A percentile compares a stretch with the other conserved stretches of the same genome.
Evolutionary conservation across 805 yeast genomes (phyloP).

Genomic region (Kodamaea hsintzibuensis): DNA sequence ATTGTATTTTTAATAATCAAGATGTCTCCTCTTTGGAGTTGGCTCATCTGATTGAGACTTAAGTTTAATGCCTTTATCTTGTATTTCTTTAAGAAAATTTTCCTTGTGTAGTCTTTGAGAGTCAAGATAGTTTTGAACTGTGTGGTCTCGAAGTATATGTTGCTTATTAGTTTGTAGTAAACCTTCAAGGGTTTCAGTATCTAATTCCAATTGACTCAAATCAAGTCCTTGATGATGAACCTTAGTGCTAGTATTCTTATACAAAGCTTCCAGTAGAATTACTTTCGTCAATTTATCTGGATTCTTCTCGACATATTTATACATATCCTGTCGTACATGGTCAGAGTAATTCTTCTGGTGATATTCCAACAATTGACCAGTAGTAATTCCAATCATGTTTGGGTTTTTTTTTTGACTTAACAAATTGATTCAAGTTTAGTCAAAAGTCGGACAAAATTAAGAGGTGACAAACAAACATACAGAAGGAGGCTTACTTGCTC

Average conservation of each 20-base stretch:
- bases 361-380: background rate
- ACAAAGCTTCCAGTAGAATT: background rate
- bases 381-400: background rate
- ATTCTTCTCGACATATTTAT: background rate
- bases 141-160: slow-evolving; percentile 12
- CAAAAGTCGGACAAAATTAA: too few species aligned
- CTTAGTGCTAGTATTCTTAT: background rate
- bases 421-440: too few species aligned
- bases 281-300: background rate
- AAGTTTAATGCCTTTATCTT: slow-evolving; percentile 21
- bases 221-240: slow-evolving; percentile 2
- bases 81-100: slow-evolving; percentile 26
- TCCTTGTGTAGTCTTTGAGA: slow-evolving; percentile 21
- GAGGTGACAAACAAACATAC: too few species aligned
- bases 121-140: slow-evolving; percentile 15
- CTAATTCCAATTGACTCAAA: slow-evolving; percentile 18
- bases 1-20: background rate
- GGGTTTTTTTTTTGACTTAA: background rate
- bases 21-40: background rate
- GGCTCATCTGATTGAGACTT: slow-evolving; percentile 4
- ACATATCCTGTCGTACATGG: background rate
- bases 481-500: too few species aligned
- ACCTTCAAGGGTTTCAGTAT: slow-evolving; percentile 19
- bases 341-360: background rate
- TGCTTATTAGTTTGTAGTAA: slow-evolving; percentile 11